Percentiles rank a stretch among this genome's conserved stretches.
Evolutionary conservation across 2,329 filamentous ascomycete species (phyloP).

Genomic region (Ascochyta fabae): DNA sequence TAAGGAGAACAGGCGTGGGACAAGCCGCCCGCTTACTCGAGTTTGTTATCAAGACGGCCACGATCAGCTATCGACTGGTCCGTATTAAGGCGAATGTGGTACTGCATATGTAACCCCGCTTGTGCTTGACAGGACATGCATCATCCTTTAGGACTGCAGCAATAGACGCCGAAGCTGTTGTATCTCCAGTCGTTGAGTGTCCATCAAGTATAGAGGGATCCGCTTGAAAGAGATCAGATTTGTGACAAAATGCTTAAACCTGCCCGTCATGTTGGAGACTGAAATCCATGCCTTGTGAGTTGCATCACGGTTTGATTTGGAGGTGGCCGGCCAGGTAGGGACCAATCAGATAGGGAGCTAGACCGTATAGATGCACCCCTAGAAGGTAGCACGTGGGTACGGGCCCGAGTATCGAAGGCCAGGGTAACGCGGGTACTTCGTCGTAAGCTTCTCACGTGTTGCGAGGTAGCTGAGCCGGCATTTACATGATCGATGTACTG

Average conservation of each 20-base stretch:
- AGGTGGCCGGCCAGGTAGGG: background rate
- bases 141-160: background rate
- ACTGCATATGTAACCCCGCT: constrained; percentile 20
- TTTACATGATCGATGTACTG: background rate
- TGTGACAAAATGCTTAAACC: background rate
- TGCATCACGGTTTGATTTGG: background rate
- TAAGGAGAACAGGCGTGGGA: constrained; percentile 7
- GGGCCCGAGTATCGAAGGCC: background rate
- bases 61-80: constrained; percentile 2
- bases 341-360: background rate
- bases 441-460: constrained; percentile 6
- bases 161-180: background rate
- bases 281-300: background rate
- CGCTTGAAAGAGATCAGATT: background rate
- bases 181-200: background rate
- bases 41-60: constrained; percentile 10
- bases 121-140: constrained; percentile 12
- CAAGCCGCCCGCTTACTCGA: constrained; percentile 6
- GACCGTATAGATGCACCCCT: background rate
- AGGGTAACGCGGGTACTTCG: background rate
- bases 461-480: background rate
- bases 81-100: constrained; percentile 3
- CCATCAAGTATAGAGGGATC: background rate
- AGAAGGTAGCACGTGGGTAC: background rate
- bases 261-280: background rate